Base-by-base conservation (phyloP, 1,139 yeast species). In the Blastobotrys arbuscula region DNA sequence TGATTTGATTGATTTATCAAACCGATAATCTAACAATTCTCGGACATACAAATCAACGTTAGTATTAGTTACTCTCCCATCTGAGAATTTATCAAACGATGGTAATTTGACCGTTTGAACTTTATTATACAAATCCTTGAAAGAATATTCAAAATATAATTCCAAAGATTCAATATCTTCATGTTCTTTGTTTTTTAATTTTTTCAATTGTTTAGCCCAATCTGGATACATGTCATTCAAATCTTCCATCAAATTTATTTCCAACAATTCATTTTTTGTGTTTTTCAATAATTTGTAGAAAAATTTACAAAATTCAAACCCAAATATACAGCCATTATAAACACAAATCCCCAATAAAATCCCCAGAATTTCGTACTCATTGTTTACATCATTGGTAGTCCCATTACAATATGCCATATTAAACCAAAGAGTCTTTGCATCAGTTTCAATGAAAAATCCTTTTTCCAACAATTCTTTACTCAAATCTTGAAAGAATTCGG, bases 261-360 rank as follows among this genome's bases (percentile, higher is more conserved):
- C 13, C 10, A 36, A 3, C n/a, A 12, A 12, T 4, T 37, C 28
- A 18, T 20, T 9, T 20, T 5, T 15, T 8, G 10, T 7, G 33
- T n/a, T 21, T 15, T 18, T 28, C 19, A 60, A 48, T 38, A 53
- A 39, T 21, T 45, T 24, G 42, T 63, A 63, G 40, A 63, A 54
- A 23, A 53, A 42, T 1, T 35, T 33, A 1, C 65, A 63, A 39
- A 63, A 54, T 33, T 53, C 49, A 13, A 59, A 50, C 18, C 56
- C 58, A 12, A 63, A 48, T 10, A 59, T 55, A 44, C 66, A 63
- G 18, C 63, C 60, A 42, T 63, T 63, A 50, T 58, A 59, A 4
- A 62, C 37, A 0, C 63, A 66, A 21, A 63, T 44, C 1, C 64
- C 67, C 23, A 62, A 50, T 2, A 62, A 43, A 9, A 58, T 48